Evolutionary conservation across 2,329 filamentous ascomycete species (phyloP), one percentile per base, ranked within the genome.

Genomic region (Domatiomyces catenatus): DNA sequence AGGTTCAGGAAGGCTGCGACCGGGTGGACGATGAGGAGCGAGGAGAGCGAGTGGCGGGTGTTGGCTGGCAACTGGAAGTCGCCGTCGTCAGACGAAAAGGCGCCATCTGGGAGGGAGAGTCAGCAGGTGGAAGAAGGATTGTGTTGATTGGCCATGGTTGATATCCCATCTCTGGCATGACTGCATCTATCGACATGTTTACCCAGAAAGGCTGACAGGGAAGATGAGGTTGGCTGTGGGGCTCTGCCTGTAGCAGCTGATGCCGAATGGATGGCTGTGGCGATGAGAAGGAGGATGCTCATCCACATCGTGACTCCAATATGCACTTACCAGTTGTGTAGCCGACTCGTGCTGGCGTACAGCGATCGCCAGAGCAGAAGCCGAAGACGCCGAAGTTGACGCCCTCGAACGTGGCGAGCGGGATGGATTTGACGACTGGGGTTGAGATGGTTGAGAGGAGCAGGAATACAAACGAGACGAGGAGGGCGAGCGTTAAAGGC

Each of bases 351-450:
- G 90, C 79, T 42, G 73, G 71, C 61, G 78, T 85, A 67, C 92
- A 96, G 52, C 68, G 62, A 55, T 64, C 66, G 10, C 17, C 20
- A 42, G 79, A 74, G 68, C 92, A 98, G 62, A 80, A 94, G 22
- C 92, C 92, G 71, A 96, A 90, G 47, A 96, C 89, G 47, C 92
- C 92, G 72, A 93, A 95, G 58, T 81, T 81, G 59, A 86, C 79
- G 60, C 83, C 81, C 43, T 81, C 70, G 63, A 81, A 90, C 48
- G 79, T 81, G 39, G 85, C 89, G 43, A 98, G 74, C 8, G 88
- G 86, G 46, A 98, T 93, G 22, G 75, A 76, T 63, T 84, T 81
- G 64, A 96, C 83, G 59, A 98, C 80, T 17, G 92, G 92, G 0
- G 87, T 89, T 1, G 90, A 94, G n/a, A 98, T 71, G 42, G 89